These are phyloP conservation scores for Paramecium tetraurelia DNA, from an alignment of 73 alveolate species.

Conservation along the genomic window DNA sequence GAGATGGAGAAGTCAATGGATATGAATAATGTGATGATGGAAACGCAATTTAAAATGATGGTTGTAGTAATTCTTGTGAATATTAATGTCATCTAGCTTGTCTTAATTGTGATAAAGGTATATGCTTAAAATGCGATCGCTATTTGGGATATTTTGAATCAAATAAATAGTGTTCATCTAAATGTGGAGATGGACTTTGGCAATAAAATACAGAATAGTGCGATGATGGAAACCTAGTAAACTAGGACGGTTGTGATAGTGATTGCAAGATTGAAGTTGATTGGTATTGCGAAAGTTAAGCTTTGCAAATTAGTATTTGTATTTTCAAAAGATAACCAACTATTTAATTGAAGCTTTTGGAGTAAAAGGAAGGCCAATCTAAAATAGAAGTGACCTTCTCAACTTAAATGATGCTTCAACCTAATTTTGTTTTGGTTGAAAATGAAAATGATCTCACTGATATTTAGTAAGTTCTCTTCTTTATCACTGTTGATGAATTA, in stretches of 20 bases:
- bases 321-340: background rate
- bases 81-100: background rate
- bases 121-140: background rate
- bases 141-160: background rate
- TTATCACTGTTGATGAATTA: background rate
- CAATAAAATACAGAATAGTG: constrained; percentile 48
- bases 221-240: constrained; percentile 63
- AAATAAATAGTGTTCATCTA: background rate
- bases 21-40: constrained; percentile 56
- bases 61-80: background rate
- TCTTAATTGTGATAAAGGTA: background rate
- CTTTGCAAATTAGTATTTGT: background rate
- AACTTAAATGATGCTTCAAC: background rate
- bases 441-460: background rate
- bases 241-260: constrained; percentile 52
- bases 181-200: constrained; percentile 42
- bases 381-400: background rate
- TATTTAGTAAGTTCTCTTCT: background rate
- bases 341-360: background rate
- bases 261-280: background rate
- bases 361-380: background rate
- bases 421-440: background rate
- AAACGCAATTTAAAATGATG: background rate
- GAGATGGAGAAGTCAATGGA: constrained; percentile 15
- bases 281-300: background rate